These are phyloP conservation scores for Lagerstroemia speciosa DNA, from an alignment of 345 rosid species.

Conservation along the genomic window DNA sequence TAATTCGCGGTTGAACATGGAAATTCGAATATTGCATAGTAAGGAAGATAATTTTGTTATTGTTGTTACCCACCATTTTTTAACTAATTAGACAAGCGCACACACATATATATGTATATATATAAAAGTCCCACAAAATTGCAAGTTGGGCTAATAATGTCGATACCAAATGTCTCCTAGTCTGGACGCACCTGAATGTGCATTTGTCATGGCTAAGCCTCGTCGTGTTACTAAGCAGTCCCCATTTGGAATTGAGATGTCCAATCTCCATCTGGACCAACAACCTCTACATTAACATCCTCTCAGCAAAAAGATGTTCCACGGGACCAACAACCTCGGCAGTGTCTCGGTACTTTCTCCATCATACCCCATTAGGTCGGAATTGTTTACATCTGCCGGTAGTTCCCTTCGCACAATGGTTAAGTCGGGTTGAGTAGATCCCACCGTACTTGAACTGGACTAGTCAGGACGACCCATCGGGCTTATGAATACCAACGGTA, in stretches of 20 bases:
- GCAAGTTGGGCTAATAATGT: slow-evolving; percentile 22
- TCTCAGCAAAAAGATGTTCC: not conserved
- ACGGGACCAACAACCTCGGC: not conserved
- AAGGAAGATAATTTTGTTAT: no score
- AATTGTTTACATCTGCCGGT: no score
- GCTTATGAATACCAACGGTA: no score
- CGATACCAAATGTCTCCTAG: slow-evolving; percentile 32
- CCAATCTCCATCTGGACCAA: not conserved
- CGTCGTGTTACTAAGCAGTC: not conserved
- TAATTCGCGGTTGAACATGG: no score
- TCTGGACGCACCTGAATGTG: slow-evolving; percentile 17
- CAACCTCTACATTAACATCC: not conserved
- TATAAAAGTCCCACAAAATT: not conserved
- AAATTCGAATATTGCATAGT: no score
- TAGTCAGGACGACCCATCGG: no score
- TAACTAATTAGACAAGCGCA: no score
- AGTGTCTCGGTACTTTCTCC: not conserved
- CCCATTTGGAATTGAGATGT: not conserved
- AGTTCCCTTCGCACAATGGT: not conserved
- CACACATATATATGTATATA: not conserved
- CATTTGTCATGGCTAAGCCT: not conserved
- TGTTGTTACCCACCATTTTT: no score
- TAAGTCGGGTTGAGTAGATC: not conserved
- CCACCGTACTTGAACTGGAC: no score
- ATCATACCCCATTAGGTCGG: not conserved